Evolutionary conservation across 306 rosid genomes (phyloP), one percentile per base, ranked within the genome.

Genomic region (Quercus dentata): DNA sequence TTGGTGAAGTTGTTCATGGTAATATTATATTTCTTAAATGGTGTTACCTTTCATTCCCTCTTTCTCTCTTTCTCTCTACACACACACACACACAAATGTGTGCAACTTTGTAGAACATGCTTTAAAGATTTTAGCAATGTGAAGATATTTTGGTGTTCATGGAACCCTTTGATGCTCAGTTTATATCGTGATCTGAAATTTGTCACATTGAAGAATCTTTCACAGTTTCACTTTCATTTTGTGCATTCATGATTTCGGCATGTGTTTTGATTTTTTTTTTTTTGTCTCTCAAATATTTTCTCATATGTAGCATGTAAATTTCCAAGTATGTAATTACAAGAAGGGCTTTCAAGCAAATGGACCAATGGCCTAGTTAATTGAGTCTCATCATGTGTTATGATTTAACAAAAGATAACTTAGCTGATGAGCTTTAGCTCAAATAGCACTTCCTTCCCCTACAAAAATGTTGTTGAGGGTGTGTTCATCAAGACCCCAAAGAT

Each of bases 1-100:
- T 79, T 62, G 77, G 82, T 73, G 77, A 79, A 72, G 82, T 79
- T 21, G 77, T 51, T 79, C 51, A 49, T 21, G 73, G 77, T 79
- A 38, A 78, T 33, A 17, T 30, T 20, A 15, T 30, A 3, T 17
- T 64, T 64, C 67, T 64, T 30, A 30, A 64, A 38, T 64, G 46
- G 46, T 64, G n/a, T 7, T 14, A 19, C 71, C 12, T 17, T 31
- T 28, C 18, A 28, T 5, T 64, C 54, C 54, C 54, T 10, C 15
- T 13, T 4, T 13, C 5, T 49, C 54, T 49, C 54, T 49, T 17
- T 12, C 52, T 46, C 52, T 46, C 14, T 44, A 46, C 15, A 44
- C 51, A 12, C 54, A 46, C 54, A 46, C 4, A 46, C 15, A 12
- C 54, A 46, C 54, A 46, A 46, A 12, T 46, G 54, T 11, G 52